These are phyloP conservation scores for Staphylotrichum longicolle DNA, from an alignment of 495 filamentous ascomycete genomes.

Conservation along the genomic window DNA sequence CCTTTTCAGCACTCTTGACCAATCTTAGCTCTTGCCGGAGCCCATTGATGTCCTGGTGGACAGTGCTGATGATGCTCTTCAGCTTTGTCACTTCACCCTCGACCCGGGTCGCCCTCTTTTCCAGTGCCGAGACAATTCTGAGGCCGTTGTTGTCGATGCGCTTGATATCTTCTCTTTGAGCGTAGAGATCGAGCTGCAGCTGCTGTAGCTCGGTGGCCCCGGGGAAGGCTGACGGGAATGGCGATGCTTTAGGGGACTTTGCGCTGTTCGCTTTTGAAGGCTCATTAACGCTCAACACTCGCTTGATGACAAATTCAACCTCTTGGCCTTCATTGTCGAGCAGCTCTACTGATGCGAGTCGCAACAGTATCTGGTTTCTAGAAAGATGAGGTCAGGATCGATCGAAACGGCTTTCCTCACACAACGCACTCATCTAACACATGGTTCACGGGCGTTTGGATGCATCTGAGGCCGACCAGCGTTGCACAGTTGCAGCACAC, in stretches of 20 bases:
- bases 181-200: conserved; percentile 29
- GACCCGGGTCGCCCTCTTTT: conserved; percentile 29
- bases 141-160: conserved; percentile 35
- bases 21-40: conserved; percentile 26
- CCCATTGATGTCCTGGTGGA: conserved; percentile 21
- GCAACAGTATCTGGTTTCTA: conserved; percentile 34
- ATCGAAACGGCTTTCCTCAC: neutral
- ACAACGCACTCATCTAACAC: conserved; percentile 37
- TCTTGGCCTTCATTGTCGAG: conserved; percentile 15
- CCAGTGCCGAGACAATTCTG: conserved; percentile 35
- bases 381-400: conserved; percentile 4
- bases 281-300: conserved; percentile 31
- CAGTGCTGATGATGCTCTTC: conserved; percentile 17
- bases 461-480: conserved; percentile 32
- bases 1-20: conserved; percentile 22
- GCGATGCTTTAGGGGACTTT: neutral
- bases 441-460: conserved; percentile 36
- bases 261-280: conserved; percentile 11
- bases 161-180: conserved; percentile 36
- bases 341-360: conserved; percentile 22
- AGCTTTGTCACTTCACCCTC: conserved; percentile 31
- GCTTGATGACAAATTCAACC: conserved; percentile 31
- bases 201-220: conserved; percentile 18
- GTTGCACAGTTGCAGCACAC: conserved; percentile 31
- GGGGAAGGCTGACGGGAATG: neutral